These are phyloP conservation scores for Byssoonygena ceratinophila DNA, from an alignment of 2,329 filamentous ascomycete species.

Conservation along the genomic window DNA sequence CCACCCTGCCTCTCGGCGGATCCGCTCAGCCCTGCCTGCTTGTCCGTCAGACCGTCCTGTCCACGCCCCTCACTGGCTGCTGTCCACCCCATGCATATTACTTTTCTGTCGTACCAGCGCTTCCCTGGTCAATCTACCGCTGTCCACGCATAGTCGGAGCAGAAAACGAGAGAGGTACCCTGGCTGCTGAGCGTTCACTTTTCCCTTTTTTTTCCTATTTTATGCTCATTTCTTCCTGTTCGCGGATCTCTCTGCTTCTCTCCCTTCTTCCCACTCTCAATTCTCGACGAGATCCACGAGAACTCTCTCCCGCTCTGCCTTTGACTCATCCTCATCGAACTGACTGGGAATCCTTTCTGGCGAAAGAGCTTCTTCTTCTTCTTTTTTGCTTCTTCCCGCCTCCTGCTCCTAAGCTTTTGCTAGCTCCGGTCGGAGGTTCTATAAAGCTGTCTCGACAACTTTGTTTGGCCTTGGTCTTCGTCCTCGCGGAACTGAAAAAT, in stretches of 20 bases:
- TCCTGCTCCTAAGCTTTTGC: background rate
- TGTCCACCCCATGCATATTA: background rate
- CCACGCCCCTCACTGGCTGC: conserved; percentile 7
- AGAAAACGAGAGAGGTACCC: conserved; percentile 1
- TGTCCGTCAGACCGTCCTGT: conserved; percentile 3
- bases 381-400: background rate
- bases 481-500: too few relatives aligned
- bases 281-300: too few relatives aligned
- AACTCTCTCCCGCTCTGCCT: background rate
- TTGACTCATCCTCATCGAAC: too few relatives aligned
- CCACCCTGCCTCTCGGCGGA: conserved; percentile 9
- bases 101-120: conserved; percentile 9
- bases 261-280: background rate
- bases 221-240: background rate
- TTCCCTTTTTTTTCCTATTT: too few relatives aligned
- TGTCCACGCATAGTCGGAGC: conserved; percentile 3
- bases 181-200: too few relatives aligned
- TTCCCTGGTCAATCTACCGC: conserved; percentile 3
- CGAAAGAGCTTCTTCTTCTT: background rate
- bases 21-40: conserved; percentile 12
- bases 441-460: too few relatives aligned
- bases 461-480: too few relatives aligned
- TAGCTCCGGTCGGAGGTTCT: too few relatives aligned
- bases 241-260: background rate
- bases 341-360: too few relatives aligned